Evolutionary conservation across 129 eudicot genomes (phyloP).

Genomic region (Flaveria brownii): DNA sequence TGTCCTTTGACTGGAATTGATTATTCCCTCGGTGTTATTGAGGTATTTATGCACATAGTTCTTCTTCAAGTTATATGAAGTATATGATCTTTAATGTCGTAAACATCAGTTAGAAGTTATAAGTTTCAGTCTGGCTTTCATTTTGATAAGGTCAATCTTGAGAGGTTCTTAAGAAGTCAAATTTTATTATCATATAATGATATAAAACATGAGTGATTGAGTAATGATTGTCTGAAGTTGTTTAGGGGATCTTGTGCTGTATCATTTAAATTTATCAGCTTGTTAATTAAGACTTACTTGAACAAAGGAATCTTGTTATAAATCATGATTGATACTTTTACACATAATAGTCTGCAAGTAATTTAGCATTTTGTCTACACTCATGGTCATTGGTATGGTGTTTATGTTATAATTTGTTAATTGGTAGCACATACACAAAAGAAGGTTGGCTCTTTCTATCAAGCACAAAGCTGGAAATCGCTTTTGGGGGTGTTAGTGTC

Average conservation of each 20-base stretch:
- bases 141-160: slow-evolving; percentile 18
- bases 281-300: neutral
- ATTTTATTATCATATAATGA: slow-evolving; percentile 8
- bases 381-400: slow-evolving; percentile 2
- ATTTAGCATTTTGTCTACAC: slow-evolving; percentile 10
- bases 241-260: slow-evolving; percentile 11
- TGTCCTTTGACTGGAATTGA: slow-evolving; percentile 42
- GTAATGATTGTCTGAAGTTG: neutral
- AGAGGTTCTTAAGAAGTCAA: slow-evolving; percentile 17
- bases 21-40: slow-evolving; percentile 41
- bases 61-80: neutral
- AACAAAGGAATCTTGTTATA: neutral
- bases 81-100: neutral
- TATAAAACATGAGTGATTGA: neutral
- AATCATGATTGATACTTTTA: neutral
- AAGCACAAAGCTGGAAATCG: neutral
- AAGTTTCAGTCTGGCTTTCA: neutral
- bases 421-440: slow-evolving; percentile 2
- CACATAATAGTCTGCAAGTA: neutral
- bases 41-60: slow-evolving; percentile 40
- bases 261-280: neutral
- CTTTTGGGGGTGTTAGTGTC: neutral
- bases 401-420: neutral
- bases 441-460: neutral
- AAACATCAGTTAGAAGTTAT: neutral